Percentiles rank a stretch among this genome's conserved stretches.
Evolutionary conservation across 148 eudicot species (phyloP).

Genomic region (Rhododendron griersonianum): DNA sequence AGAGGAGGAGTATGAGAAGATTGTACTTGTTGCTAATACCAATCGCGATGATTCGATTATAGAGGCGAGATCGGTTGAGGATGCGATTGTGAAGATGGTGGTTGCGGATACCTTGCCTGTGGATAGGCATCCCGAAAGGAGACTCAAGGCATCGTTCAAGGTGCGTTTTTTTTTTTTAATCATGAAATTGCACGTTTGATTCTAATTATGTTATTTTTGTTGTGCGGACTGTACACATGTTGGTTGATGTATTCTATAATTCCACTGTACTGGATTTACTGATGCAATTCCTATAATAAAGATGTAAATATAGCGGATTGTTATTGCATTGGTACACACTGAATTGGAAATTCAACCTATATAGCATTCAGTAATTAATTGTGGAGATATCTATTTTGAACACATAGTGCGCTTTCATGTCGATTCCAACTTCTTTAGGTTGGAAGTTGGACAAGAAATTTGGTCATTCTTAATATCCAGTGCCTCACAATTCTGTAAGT

Average conservation of each 20-base stretch:
- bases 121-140: slow-evolving; percentile 89
- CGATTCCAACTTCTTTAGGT: background rate
- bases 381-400: background rate
- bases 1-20: slow-evolving; percentile 85
- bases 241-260: background rate
- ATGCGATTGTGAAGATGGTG: slow-evolving; percentile 70
- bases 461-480: background rate
- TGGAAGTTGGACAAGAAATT: background rate
- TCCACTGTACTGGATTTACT: background rate
- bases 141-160: slow-evolving; percentile 90
- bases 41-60: slow-evolving; percentile 72
- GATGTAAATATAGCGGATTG: too few relatives aligned
- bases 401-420: background rate
- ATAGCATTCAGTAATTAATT: background rate
- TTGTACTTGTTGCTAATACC: slow-evolving; percentile 58
- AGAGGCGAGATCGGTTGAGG: slow-evolving; percentile 80
- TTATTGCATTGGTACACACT: background rate
- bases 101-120: slow-evolving; percentile 56
- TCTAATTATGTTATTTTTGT: background rate
- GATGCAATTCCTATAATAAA: background rate
- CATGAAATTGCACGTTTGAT: background rate
- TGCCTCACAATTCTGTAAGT: background rate
- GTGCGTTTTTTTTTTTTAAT: slow-evolving; percentile 12
- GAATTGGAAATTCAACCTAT: background rate
- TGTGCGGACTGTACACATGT: background rate